Evolutionary conservation across 1,139 yeast genomes (phyloP).

Genomic region (Lodderomyces orthopsilosis): DNA sequence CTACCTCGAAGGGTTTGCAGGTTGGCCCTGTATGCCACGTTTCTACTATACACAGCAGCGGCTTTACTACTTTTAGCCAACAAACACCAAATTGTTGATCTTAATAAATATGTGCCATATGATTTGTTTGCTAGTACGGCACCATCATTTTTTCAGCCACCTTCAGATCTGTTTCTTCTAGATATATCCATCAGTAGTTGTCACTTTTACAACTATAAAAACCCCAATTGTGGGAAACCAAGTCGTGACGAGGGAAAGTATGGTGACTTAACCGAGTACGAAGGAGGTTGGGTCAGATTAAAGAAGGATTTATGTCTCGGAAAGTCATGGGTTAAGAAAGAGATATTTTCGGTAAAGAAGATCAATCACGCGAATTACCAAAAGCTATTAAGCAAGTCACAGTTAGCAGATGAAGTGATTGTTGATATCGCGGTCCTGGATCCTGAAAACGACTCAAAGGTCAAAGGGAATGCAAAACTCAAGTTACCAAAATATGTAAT

Average conservation of each 20-base stretch:
- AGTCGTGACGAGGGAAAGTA: conserved; percentile 23
- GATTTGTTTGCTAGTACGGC: conserved; percentile 20
- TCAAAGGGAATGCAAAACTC: conserved; percentile 32
- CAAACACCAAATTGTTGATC: conserved; percentile 27
- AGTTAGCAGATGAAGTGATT: conserved; percentile 24
- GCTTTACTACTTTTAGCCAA: conserved; percentile 32
- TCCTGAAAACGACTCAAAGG: conserved; percentile 24
- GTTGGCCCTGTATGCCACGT: conserved; percentile 4
- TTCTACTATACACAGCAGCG: conserved; percentile 18
- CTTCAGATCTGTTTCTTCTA: conserved; percentile 34
- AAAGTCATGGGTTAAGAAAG: conserved; percentile 29
- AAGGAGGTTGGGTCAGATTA: conserved; percentile 33
- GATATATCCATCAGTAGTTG: conserved; percentile 37
- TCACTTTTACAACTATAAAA: conserved; percentile 22
- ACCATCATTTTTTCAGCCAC: conserved; percentile 42
- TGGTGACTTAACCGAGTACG: conserved; percentile 25
- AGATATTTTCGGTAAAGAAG: conserved; percentile 33
- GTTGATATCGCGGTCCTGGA: conserved; percentile 39
- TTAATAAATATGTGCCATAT: conserved; percentile 25
- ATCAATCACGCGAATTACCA: conserved; percentile 17
- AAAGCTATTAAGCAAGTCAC: conserved; percentile 6
- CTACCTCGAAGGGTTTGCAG: conserved; percentile 10
- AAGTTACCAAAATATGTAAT: conserved; percentile 30
- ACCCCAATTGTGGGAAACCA: conserved; percentile 35
- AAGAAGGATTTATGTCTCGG: conserved; percentile 41